Conservation (phyloP, 345 rosid genomes). For the Populus tremula region DNA sequence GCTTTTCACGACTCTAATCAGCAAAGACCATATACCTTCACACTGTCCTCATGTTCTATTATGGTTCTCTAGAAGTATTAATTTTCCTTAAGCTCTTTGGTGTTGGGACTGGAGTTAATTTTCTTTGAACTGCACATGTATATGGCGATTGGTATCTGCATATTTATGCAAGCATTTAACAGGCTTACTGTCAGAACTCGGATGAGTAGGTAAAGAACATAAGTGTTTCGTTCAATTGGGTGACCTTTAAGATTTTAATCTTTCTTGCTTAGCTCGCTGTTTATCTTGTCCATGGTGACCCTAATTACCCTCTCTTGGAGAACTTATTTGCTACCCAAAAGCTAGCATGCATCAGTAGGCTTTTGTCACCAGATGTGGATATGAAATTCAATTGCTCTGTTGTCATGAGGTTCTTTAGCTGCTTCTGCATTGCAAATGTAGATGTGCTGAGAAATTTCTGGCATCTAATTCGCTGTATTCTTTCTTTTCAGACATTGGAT, state of each 20-base stretch:
- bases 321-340: not conserved
- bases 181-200: not conserved
- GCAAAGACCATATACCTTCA: not conserved
- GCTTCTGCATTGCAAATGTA: not conserved
- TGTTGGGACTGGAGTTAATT: not conserved
- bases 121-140: not conserved
- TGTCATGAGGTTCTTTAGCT: not conserved
- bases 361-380: not conserved
- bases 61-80: not conserved
- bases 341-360: not conserved
- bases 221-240: too few species aligned
- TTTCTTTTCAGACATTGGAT: constrained; percentile 65
- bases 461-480: not conserved
- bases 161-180: not conserved
- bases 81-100: not conserved
- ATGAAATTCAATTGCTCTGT: not conserved
- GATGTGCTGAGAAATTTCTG: not conserved
- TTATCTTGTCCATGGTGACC: not conserved
- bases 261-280: not conserved
- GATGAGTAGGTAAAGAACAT: too few species aligned
- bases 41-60: not conserved
- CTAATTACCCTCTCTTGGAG: not conserved
- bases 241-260: too few species aligned
- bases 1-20: constrained; percentile 22
- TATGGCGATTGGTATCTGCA: not conserved